These are phyloP conservation scores for Gardenia jasminoides DNA, from an alignment of 257 asterid species.

Conservation along the genomic window DNA sequence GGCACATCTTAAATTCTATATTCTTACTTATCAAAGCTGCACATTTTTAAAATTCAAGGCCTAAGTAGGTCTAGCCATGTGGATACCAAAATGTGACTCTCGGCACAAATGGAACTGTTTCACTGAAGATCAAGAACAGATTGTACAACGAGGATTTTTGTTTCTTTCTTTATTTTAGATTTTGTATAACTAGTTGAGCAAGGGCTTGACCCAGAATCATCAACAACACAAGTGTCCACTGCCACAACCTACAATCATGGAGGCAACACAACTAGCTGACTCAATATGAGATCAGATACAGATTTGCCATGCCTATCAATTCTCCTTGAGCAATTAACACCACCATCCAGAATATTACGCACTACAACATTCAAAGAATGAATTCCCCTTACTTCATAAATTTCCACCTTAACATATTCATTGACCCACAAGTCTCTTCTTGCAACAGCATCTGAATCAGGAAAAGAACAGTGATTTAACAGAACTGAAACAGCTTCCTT, in stretches of 20 bases:
- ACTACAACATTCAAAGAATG: conserved; percentile 74
- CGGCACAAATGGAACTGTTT: neutral
- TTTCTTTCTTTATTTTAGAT: neutral
- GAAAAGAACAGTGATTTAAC: conserved; percentile 54
- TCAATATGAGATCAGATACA: conserved; percentile 67
- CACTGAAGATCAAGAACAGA: neutral
- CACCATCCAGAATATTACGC: conserved; percentile 84
- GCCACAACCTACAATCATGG: conserved; percentile 29
- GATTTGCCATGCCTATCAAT: conserved; percentile 96
- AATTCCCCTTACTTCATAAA: conserved; percentile 80
- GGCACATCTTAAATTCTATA: neutral
- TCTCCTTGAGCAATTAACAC: conserved; percentile 93
- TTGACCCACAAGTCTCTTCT: conserved; percentile 49
- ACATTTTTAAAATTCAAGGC: neutral
- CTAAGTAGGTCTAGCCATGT: neutral
- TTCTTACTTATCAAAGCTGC: neutral
- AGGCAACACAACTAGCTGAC: conserved; percentile 69
- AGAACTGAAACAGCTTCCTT: conserved; percentile 57
- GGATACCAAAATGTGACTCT: neutral
- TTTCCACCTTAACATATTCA: conserved; percentile 68
- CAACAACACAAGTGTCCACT: neutral
- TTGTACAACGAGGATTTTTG: no score
- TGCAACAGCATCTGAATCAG: conserved; percentile 34
- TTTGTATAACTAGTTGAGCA: neutral
- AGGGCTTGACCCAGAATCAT: neutral